Percentiles rank a stretch among this genome's conserved stretches.
Evolutionary conservation across 2,329 filamentous ascomycete genomes (phyloP).

Genomic region (Fusarium mexicanum): DNA sequence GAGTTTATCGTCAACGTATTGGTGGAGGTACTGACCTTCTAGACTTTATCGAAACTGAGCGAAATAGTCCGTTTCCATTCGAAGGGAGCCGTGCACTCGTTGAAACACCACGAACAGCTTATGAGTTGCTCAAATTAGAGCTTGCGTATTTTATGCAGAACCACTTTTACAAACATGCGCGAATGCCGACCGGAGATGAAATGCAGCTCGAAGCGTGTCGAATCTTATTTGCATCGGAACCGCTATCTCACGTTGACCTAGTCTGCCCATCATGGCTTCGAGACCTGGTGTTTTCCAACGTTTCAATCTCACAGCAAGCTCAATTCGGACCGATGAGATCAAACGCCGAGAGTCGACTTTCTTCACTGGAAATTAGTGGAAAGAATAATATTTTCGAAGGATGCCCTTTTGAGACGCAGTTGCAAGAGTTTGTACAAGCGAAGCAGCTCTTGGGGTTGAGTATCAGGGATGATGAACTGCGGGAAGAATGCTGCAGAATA

Average conservation of each 20-base stretch:
- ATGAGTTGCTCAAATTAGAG: slow-evolving; percentile 37
- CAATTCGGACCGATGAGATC: slow-evolving; percentile 41
- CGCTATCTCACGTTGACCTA: not conserved
- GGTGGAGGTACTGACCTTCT: rapidly evolving
- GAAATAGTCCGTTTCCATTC: slow-evolving; percentile 34
- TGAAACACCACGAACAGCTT: slow-evolving; percentile 33
- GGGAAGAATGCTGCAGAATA: slow-evolving; percentile 38
- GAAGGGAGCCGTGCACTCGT: slow-evolving; percentile 29
- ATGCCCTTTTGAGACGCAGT: slow-evolving; percentile 42
- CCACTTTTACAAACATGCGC: slow-evolving; percentile 27
- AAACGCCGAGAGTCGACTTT: slow-evolving; percentile 36
- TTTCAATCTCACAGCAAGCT: slow-evolving; percentile 26
- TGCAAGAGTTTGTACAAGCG: slow-evolving; percentile 30
- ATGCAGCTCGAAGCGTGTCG: slow-evolving; percentile 38
- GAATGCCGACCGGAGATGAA: slow-evolving; percentile 27
- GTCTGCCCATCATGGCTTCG: slow-evolving; percentile 30
- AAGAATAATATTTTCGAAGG: slow-evolving; percentile 44
- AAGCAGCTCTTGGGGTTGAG: slow-evolving; percentile 8
- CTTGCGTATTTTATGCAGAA: slow-evolving; percentile 40
- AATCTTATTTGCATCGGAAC: slow-evolving; percentile 25
- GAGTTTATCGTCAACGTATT: not conserved
- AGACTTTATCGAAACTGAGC: slow-evolving; percentile 39
- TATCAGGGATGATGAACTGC: slow-evolving; percentile 27
- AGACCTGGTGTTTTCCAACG: slow-evolving; percentile 31
- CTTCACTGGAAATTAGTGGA: slow-evolving; percentile 40